Evolutionary conservation across 176 grass and related monocot species (phyloP), one percentile per base, ranked within the genome.

Genomic region (Alopecurus myosuroides): DNA sequence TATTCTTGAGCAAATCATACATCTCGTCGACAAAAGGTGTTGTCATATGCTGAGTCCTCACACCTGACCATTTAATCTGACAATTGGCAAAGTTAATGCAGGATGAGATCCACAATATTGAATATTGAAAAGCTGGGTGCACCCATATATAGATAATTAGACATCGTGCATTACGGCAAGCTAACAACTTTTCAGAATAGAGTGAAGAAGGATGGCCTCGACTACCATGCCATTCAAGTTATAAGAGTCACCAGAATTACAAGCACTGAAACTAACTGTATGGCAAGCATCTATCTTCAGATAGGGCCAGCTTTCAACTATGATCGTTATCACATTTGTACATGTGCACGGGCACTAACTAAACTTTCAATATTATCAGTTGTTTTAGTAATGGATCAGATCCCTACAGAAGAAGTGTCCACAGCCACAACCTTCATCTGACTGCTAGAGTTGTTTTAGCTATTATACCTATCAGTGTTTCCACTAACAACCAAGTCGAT

Each of bases 51-150:
- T 94, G 89, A 57, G 91, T 96, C 61, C 91, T 86, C 87, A 96
- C 97, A 45, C 95, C 95, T 76, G 97, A 99, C 97, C 91, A 99
- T 94, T 96, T 99, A 62, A 99, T 85, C 97, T 99, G 86, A 81
- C 50, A 82, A 83, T 83, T 79, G 48, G 70, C 22, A 31, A 82
- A 92, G 11, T 10, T 52, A 20, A 46, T 26, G 53, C 51, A 75
- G 3, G 56, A 57, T 60, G 51, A 85, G 56, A 85, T 14, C 15
- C 34, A 61, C 56, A 61, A 81, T 40, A 11, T 18, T 4, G 60
- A 56, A 76, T 45, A 77, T 20, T 73, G 44, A 85, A 69, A 88
- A 73, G 6, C 12, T 81, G 35, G 11, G 45, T 57, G 15, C 20
- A 56, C 57, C 61, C 56, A 40, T 31, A 57, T 70, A 69, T 41